phyloP scores from a whole-genome alignment of 345 rosid genomes.

The Eucalyptus viminalis region DNA sequence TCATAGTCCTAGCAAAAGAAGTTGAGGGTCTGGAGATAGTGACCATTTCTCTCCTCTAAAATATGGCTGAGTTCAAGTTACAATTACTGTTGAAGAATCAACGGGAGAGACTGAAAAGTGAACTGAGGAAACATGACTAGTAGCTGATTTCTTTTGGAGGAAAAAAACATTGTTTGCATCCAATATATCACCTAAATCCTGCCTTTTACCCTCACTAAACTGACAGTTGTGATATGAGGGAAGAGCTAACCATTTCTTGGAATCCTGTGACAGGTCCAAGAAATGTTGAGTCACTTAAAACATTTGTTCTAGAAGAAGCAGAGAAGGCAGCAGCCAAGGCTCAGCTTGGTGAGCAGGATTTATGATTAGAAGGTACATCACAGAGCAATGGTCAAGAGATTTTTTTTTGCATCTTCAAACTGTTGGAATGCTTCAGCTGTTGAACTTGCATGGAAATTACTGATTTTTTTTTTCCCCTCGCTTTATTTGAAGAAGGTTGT shows the following conservation, averaged over 20 bases:
- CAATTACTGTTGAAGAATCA: background rate
- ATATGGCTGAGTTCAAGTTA: background rate
- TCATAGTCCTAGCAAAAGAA: background rate
- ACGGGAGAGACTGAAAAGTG: background rate
- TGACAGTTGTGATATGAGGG: background rate
- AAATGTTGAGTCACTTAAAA: conserved; percentile 61
- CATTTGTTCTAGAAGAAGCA: conserved; percentile 72
- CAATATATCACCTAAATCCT: background rate
- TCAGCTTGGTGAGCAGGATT: conserved; percentile 50
- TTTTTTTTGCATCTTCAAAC: background rate
- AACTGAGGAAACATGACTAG: background rate
- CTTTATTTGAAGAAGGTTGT: background rate
- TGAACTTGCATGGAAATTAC: background rate
- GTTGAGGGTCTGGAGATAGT: background rate
- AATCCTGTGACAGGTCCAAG: conserved; percentile 41
- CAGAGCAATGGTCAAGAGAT: background rate
- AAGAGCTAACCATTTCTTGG: background rate
- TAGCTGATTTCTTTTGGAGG: background rate
- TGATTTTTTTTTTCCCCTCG: background rate
- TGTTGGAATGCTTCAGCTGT: background rate
- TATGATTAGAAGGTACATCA: conserved; percentile 14
- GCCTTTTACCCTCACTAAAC: background rate
- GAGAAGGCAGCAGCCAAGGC: conserved; percentile 81
- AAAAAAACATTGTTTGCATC: background rate
- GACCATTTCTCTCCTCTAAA: background rate